Base-by-base conservation (phyloP, 2,329 filamentous ascomycete species). In the Macroventuria anomochaeta region DNA sequence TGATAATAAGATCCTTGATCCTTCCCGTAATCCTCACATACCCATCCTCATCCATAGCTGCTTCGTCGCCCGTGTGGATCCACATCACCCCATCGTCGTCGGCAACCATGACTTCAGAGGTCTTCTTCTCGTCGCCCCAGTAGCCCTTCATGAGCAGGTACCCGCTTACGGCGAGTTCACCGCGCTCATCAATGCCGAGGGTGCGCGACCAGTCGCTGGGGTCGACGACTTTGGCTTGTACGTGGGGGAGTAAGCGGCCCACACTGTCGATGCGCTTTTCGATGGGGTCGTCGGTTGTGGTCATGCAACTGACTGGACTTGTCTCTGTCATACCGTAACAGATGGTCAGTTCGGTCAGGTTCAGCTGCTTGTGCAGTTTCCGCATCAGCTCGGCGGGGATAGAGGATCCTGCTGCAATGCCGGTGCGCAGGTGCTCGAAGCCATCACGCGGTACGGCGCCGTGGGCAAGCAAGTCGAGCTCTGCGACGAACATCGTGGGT, bases 261-360 rank as follows among this genome's bases (percentile, higher is more conserved):
- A 97, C 91, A 3, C 85, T 88, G 32, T 85, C 81, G 44, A 91
- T 88, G 33, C 92, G 82, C 74, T 89, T 89, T 31, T 83, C 82
- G 2, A 91, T 78, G 0, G 90, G 86, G 69, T 96, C 92, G 15
- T 83, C 76, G 0, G 90, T 93, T 0, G 85, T 80, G 0, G 93
- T 96, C 92, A 96, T 96, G 59, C 84, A 85, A 39, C 69, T 75
- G 3, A 91, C 89, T 33, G 89, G 89, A 41, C 81, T 83, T 1
- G 93, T 97, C 76, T 97, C 93, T 1, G 93, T 97, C 92, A 96
- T 96, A 57, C 93, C 93, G 74, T 97, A 97, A 79, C 93, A 96
- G 59, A 96, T 97, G 0, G 93, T 93, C 18, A 97, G 77, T 50
- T 96, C 89, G 0, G 82, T 84, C 15, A 97, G 78, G 41, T 95